phyloP scores from a whole-genome alignment of 202 grass and related monocot species.

The Setaria viridis region DNA sequence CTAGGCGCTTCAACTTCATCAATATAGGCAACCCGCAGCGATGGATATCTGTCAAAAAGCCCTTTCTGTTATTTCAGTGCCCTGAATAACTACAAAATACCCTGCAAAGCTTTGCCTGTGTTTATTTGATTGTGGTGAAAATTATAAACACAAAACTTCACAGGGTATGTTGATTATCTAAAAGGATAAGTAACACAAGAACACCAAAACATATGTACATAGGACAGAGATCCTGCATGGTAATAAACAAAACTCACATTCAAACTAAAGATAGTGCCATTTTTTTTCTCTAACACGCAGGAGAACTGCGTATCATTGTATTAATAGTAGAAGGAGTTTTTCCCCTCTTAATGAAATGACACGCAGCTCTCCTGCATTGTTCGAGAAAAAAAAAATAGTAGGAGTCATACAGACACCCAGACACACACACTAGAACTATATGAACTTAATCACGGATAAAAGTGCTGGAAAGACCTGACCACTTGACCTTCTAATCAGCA shows the following conservation, averaged over 20 bases:
- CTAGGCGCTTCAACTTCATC: slow-evolving; percentile 90
- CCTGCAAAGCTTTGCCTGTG: background rate
- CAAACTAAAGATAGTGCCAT: background rate
- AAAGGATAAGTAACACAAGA: background rate
- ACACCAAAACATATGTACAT: background rate
- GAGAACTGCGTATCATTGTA: too few species aligned
- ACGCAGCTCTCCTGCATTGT: too few species aligned
- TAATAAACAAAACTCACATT: background rate
- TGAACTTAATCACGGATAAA: too few species aligned
- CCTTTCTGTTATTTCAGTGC: slow-evolving; percentile 37
- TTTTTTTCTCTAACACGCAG: too few species aligned
- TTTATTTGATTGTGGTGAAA: background rate
- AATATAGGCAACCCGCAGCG: slow-evolving; percentile 95
- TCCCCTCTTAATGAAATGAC: too few species aligned
- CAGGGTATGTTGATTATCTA: slow-evolving; percentile 14
- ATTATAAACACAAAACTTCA: background rate
- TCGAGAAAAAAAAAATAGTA: too few species aligned
- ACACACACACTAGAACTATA: too few species aligned
- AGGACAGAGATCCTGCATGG: background rate
- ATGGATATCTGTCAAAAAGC: slow-evolving; percentile 73
- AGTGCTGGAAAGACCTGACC: too few species aligned
- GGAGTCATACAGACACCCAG: too few species aligned
- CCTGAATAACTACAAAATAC: background rate
- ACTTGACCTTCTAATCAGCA: too few species aligned
- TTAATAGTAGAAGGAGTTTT: too few species aligned